These are phyloP conservation scores for Tubosaeta sp. DNA, from an alignment of 768 basidiomycete genomes.

Conservation along the genomic window DNA sequence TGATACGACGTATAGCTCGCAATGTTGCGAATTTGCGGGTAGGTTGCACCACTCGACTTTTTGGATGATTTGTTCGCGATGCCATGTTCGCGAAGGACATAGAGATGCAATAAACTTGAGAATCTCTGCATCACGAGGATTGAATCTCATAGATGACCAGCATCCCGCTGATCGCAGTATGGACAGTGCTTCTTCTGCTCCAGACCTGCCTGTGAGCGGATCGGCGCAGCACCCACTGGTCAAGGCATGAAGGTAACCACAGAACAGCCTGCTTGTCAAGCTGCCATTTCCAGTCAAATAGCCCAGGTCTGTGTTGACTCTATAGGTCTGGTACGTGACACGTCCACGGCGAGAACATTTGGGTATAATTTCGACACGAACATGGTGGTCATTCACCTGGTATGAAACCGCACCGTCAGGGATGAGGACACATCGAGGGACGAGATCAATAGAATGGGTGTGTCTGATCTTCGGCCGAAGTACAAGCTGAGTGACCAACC, in stretches of 20 bases:
- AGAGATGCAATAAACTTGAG: slow-evolving; percentile 32
- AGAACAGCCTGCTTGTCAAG: slow-evolving; percentile 30
- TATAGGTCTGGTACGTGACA: slow-evolving; percentile 24
- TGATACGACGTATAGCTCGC: slow-evolving; percentile 19
- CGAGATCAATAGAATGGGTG: background rate
- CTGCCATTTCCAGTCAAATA: slow-evolving; percentile 10
- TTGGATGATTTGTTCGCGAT: slow-evolving; percentile 39
- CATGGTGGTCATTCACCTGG: slow-evolving; percentile 6
- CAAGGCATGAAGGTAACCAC: slow-evolving; percentile 42
- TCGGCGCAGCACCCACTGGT: slow-evolving; percentile 39
- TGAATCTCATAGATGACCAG: slow-evolving; percentile 35
- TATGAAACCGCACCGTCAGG: slow-evolving; percentile 29
- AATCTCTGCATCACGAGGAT: slow-evolving; percentile 23
- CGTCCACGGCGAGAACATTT: background rate
- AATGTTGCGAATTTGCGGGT: slow-evolving; percentile 26
- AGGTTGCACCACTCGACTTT: slow-evolving; percentile 26
- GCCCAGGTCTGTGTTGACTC: slow-evolving; percentile 26
- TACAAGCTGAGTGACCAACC: slow-evolving; percentile 36
- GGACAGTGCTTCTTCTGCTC: slow-evolving; percentile 27
- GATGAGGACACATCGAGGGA: slow-evolving; percentile 30
- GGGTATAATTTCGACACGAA: slow-evolving; percentile 4
- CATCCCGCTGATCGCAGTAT: slow-evolving; percentile 35
- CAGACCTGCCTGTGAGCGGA: slow-evolving; percentile 33
- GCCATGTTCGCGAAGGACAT: slow-evolving; percentile 32
- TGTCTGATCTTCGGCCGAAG: slow-evolving; percentile 25